Evolutionary conservation across 345 rosid genomes (phyloP).

Genomic region (Syzygium jambos): DNA sequence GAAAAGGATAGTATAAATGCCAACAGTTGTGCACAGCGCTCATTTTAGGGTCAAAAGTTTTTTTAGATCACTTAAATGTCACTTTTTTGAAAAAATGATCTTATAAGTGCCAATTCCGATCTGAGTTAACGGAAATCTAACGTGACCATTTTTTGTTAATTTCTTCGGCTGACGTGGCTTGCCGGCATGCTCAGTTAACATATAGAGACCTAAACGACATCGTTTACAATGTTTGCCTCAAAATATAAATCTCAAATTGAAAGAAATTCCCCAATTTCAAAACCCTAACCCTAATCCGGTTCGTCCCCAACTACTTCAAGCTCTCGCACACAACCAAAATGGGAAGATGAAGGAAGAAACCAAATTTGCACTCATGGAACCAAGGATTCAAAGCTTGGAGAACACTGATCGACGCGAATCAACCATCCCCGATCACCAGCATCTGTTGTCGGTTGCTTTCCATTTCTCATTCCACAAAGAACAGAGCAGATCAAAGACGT

Average conservation of each 20-base stretch:
- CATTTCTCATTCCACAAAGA: background rate
- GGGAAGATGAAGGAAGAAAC: background rate
- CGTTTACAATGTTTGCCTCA: no score
- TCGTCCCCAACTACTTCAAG: background rate
- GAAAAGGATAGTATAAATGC: no score
- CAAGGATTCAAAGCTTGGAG: background rate
- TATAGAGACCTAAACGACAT: no score
- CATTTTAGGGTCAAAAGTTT: no score
- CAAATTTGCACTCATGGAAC: background rate
- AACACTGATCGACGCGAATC: background rate
- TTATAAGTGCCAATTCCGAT: no score
- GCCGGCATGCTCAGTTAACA: no score
- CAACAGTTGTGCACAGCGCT: no score
- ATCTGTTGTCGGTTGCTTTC: background rate
- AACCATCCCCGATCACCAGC: background rate
- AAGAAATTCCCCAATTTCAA: background rate
- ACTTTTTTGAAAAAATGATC: no score
- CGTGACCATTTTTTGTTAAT: no score
- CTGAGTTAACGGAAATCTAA: no score
- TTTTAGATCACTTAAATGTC: no score
- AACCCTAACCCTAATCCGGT: background rate
- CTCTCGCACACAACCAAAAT: background rate
- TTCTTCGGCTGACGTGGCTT: no score
- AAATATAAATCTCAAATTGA: background rate
- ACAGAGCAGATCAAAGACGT: background rate